Base-by-base conservation (phyloP, 352 stramenopile species). In the Phytophthora foliorum region DNA sequence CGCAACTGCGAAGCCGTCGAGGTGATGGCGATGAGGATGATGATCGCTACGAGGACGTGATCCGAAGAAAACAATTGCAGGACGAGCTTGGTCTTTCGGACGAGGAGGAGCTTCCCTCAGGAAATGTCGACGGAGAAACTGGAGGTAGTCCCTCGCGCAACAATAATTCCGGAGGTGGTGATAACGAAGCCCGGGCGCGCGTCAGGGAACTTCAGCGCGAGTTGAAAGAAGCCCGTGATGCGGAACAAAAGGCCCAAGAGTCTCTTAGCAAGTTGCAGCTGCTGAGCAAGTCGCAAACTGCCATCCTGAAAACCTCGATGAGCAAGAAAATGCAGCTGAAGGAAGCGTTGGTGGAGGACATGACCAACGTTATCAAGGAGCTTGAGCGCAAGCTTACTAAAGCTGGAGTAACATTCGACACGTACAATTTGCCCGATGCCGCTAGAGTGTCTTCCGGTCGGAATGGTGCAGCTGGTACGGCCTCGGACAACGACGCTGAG, bases 251-350 rank as follows among this genome's bases (percentile, higher is more conserved):
- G 36, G 83, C 79, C 6, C 86, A 94, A 42, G 88, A 94, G 31
- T 96, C 88, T 17, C 74, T 96, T 13, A 85, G 67, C 42, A 96
- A 96, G 29, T 63, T 96, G 24, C 85, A 94, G 58, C 75, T 96
- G 21, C 49, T 96, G 17, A 96, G 87, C 73, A 94, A 94, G 53
- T 94, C 85, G 22, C 86, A 94, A 62, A 94, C 85, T 27, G 86
- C 84, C 17, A 94, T 96, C 14, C 66, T 94, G 22, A 96, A 96
- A 67, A 88, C 85, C 5, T 93, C 82, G 0, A 92, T 92, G 81
- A 86, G 83, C 50, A 94, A 92, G 67, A 91, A 92, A 44, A 63
- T 96, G 16, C 75, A 94, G 41, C 83, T 86, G 44, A 91, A 92
- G 32, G 75, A 92, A 17, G 55, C 66, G 16, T 52, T 89, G 13